phyloP scores from a whole-genome alignment of 805 yeast genomes.

The Brettanomyces anomalus region DNA sequence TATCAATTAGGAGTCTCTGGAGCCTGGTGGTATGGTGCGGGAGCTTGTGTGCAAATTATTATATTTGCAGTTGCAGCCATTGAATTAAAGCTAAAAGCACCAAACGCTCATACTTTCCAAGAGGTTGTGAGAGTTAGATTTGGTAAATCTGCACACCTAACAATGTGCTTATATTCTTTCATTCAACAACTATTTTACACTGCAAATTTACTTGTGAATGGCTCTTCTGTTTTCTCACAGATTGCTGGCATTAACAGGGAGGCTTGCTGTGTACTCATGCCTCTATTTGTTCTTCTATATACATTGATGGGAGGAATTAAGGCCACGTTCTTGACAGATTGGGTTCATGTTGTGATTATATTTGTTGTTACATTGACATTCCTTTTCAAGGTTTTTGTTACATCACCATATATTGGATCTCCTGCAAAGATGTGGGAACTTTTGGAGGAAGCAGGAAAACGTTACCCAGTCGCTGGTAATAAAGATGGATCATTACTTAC shows the following conservation, averaged over 20 bases:
- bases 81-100: constrained; percentile 27
- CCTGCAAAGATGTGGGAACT: constrained; percentile 27
- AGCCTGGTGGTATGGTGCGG: constrained; percentile 28
- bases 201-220: constrained; percentile 26
- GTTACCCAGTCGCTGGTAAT: constrained; percentile 14
- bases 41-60: constrained; percentile 27
- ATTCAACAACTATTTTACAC: constrained; percentile 24
- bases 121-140: constrained; percentile 26
- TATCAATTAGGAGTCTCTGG: constrained; percentile 28
- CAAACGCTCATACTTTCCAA: constrained; percentile 28
- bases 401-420: constrained; percentile 25
- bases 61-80: constrained; percentile 25
- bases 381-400: constrained; percentile 22
- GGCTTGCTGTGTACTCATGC: constrained; percentile 27
- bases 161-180: constrained; percentile 19
- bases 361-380: constrained; percentile 23
- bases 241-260: constrained; percentile 27
- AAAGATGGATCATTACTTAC: constrained; percentile 17
- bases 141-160: constrained; percentile 23
- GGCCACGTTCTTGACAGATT: constrained; percentile 32
- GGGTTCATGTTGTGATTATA: constrained; percentile 30
- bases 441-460: constrained; percentile 19
- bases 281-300: constrained; percentile 28
- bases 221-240: constrained; percentile 25
- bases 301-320: constrained; percentile 33